Conservation (phyloP, 331 rosid genomes). For the Acacia pycnantha region DNA sequence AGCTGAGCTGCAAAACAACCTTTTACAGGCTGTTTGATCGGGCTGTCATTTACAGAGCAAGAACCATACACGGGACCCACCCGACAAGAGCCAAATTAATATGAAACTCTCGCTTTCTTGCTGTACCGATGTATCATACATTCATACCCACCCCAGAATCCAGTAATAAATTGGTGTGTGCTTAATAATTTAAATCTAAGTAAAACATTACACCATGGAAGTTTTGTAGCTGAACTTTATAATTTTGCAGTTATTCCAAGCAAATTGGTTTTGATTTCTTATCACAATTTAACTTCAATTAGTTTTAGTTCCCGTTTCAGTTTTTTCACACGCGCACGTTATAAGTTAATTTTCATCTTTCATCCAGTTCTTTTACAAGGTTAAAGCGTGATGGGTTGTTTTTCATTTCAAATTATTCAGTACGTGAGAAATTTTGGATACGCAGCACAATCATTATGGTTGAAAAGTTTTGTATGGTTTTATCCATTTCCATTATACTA, state of each 20-base stretch:
- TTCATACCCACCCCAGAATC: too few species aligned
- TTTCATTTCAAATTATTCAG: background rate
- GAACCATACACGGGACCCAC: conserved; percentile 49
- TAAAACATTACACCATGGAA: background rate
- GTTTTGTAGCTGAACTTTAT: background rate
- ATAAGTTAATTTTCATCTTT: background rate
- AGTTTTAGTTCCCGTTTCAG: background rate
- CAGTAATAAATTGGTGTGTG: too few species aligned
- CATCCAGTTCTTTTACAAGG: background rate
- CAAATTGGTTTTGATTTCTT: background rate
- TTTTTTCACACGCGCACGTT: background rate
- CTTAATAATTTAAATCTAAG: too few species aligned
- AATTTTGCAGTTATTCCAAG: background rate
- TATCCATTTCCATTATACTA: background rate
- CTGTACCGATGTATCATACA: background rate
- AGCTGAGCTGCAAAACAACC: conserved; percentile 38
- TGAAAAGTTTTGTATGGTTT: background rate
- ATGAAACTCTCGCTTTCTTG: background rate
- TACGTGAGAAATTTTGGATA: background rate
- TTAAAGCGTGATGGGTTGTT: background rate
- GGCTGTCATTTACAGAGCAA: conserved; percentile 60
- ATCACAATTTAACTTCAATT: background rate
- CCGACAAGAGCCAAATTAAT: background rate
- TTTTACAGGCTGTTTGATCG: conserved; percentile 64
- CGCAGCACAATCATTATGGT: background rate